These are phyloP conservation scores for Waitea zeae DNA, from an alignment of 1,284 basidiomycete genomes.

Conservation along the genomic window DNA sequence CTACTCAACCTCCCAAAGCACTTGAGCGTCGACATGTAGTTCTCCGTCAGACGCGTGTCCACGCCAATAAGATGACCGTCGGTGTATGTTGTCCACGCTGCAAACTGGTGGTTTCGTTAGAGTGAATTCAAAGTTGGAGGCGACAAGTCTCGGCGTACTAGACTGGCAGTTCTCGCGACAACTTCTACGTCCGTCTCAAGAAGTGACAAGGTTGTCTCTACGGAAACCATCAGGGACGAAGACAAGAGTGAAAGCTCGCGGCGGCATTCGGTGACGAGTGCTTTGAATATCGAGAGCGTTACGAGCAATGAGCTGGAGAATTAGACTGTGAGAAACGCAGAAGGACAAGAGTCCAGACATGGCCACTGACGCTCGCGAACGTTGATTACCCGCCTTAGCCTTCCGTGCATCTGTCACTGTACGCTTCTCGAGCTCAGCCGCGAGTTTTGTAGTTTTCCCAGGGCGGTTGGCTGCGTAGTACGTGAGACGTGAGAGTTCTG, in stretches of 20 bases:
- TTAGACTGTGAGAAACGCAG: conserved; percentile 5
- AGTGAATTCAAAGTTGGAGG: neutral
- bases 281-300: conserved; percentile 72
- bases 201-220: conserved; percentile 47
- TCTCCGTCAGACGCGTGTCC: conserved; percentile 50
- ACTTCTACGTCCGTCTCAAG: conserved; percentile 72
- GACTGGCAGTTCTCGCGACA: conserved; percentile 63
- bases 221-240: conserved; percentile 56
- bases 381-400: conserved; percentile 54
- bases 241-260: conserved; percentile 77
- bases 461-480: conserved; percentile 89
- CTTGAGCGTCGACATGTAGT: conserved; percentile 55
- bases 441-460: conserved; percentile 78
- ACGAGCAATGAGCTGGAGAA: conserved; percentile 60
- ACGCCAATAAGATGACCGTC: conserved; percentile 70
- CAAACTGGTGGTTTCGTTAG: conserved; percentile 36
- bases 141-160: conserved; percentile 43
- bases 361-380: conserved; percentile 66
- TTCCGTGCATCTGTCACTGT: conserved; percentile 51
- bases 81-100: conserved; percentile 85
- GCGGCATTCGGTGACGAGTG: conserved; percentile 81
- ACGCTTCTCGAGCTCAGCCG: conserved; percentile 69
- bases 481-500: conserved; percentile 82
- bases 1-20: conserved; percentile 53
- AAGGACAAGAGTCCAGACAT: conserved; percentile 2